These are phyloP conservation scores for Austroboletus niveus DNA, from an alignment of 1,284 basidiomycete genomes.

Conservation along the genomic window DNA sequence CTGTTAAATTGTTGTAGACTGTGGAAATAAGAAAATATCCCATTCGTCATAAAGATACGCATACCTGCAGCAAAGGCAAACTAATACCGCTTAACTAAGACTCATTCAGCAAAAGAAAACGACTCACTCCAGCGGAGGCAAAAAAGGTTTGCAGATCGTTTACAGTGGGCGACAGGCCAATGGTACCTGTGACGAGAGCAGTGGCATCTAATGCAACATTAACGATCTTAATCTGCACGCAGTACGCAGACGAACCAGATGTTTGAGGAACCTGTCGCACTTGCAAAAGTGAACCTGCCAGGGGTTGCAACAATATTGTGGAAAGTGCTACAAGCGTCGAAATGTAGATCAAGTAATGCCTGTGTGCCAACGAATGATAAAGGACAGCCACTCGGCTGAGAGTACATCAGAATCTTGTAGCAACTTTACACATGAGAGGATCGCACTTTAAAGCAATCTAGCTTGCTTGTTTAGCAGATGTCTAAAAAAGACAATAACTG, in stretches of 20 bases:
- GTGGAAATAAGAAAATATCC: conserved; percentile 28
- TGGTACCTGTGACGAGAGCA: conserved; percentile 39
- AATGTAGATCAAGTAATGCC: conserved; percentile 49
- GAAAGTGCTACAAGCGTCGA: conserved; percentile 45
- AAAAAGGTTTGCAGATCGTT: conserved; percentile 50
- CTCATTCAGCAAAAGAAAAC: neutral
- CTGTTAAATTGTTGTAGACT: conserved; percentile 44
- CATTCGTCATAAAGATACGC: conserved; percentile 3
- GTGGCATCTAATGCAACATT: conserved; percentile 29
- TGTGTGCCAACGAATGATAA: conserved; percentile 42
- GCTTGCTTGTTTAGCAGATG: conserved; percentile 1
- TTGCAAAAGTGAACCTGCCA: conserved; percentile 58
- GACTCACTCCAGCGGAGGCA: conserved; percentile 55
- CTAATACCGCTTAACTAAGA: conserved; percentile 20
- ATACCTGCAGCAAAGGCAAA: conserved; percentile 43
- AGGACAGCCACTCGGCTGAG: conserved; percentile 37
- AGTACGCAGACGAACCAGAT: conserved; percentile 29
- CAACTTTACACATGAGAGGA: neutral
- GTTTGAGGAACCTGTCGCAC: conserved; percentile 40
- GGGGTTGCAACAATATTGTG: conserved; percentile 49
- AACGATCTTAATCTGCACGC: neutral
- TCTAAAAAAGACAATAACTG: neutral
- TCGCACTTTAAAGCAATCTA: conserved; percentile 46
- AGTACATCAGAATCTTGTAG: conserved; percentile 7
- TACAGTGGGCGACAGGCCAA: conserved; percentile 45